A percentile compares a stretch with the other conserved stretches of the same genome.
Conservation (phyloP, 1,284 basidiomycete species). For the Trichosporon faecale region DNA sequence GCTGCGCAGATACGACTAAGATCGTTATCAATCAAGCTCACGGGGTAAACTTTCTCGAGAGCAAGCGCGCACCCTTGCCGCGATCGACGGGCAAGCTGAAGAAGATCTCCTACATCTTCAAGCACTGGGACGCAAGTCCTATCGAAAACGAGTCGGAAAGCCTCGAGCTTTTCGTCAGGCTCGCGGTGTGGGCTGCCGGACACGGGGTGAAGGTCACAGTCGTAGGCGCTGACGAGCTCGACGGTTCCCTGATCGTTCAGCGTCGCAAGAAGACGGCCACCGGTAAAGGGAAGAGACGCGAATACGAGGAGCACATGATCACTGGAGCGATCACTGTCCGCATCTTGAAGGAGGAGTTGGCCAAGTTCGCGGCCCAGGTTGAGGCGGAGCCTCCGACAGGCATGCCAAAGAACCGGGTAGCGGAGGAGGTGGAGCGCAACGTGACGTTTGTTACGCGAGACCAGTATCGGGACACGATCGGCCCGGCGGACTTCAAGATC, state of each 20-base stretch:
- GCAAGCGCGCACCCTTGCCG: neutral
- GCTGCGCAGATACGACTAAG: neutral
- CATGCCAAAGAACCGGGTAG: neutral
- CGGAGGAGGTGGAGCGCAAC: neutral
- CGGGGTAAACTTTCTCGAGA: neutral
- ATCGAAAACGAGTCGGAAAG: too few species aligned
- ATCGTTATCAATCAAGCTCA: neutral
- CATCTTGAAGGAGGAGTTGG: too few species aligned
- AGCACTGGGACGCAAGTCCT: neutral
- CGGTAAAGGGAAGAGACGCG: neutral
- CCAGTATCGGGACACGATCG: neutral
- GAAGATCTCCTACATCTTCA: neutral
- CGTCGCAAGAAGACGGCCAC: neutral
- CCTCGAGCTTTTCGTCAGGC: neutral
- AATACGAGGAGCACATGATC: neutral
- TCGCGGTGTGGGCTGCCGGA: neutral
- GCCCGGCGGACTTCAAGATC: neutral
- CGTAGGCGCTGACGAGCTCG: neutral
- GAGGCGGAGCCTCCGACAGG: neutral
- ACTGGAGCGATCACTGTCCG: too few species aligned
- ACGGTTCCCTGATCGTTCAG: neutral
- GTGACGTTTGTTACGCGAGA: neutral
- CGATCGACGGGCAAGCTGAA: neutral
- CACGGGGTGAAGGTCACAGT: neutral
- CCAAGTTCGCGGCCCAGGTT: too few species aligned